Conservation (phyloP, 345 rosid species). For the Corymbia maculata region DNA sequence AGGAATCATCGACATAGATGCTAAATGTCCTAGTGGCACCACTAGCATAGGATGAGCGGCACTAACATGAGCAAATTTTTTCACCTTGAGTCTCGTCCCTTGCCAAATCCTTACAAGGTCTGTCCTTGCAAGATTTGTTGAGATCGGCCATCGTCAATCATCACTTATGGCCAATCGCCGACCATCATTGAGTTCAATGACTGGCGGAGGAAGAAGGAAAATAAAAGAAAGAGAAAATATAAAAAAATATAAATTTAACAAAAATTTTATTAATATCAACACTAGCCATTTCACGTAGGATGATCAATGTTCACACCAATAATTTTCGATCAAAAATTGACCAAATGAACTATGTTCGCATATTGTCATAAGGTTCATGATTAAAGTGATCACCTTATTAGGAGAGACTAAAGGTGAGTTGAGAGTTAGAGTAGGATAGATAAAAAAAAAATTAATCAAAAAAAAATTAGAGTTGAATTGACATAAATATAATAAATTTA, state of each 20-base stretch:
- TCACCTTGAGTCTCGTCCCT: background rate
- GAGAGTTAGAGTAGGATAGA: too few species aligned
- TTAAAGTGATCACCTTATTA: too few species aligned
- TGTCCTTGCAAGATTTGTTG: background rate
- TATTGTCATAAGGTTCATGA: too few species aligned
- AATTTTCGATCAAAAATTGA: background rate
- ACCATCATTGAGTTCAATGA: too few species aligned
- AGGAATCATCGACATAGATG: background rate
- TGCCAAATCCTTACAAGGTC: background rate
- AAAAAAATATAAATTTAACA: background rate
- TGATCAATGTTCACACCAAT: rapidly evolving
- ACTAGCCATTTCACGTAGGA: rapidly evolving
- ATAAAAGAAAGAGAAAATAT: background rate
- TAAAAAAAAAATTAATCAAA: too few species aligned
- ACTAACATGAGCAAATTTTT: too few species aligned
- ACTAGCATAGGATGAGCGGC: rapidly evolving
- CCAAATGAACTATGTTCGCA: too few species aligned
- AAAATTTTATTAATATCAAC: background rate
- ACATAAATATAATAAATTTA: background rate
- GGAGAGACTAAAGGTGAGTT: too few species aligned
- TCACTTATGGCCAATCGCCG: rapidly evolving
- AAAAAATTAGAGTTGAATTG: background rate
- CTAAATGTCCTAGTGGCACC: rapidly evolving
- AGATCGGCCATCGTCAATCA: background rate
- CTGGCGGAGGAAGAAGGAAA: background rate